Base-by-base conservation (phyloP, 1,284 basidiomycete species). In the Pseudozyma tsukubaensis region DNA sequence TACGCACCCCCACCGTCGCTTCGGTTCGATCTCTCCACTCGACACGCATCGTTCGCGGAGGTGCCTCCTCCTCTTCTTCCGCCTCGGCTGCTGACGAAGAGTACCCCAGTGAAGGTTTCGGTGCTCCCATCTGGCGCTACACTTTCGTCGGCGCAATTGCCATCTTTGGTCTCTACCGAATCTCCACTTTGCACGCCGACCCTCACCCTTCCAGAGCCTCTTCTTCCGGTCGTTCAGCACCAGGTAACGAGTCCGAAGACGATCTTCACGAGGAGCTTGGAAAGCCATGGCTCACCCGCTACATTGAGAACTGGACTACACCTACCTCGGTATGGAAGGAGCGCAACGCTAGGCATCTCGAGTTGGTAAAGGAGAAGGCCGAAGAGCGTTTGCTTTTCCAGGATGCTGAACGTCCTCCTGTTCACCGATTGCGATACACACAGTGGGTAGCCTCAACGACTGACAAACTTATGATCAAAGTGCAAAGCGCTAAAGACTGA, bases 201-300 rank as follows among this genome's bases (percentile, higher is more conserved):
- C 66, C 76, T 37, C 74, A 78, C 48, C 69, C 76, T 13, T 73
- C 75, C 36, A 56, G 60, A 52, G 70, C 74, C 16, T 78, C 76
- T 16, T 75, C 75, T 3, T 72, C 72, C 16, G 74, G 70, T 47
- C 62, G 54, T 43, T 66, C 72, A 14, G 70, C 73, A 58, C 78
- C 76, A 36, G 69, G 65, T 60, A 76, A 77, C 69, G 63, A 78
- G 55, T 65, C 65, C 18, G 76, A 73, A 56, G 70, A 80, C 61
- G 66, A 77, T 55, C 37, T 63, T 12, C 66, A 77, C 54, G 43
- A 43, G 34, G 68, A 75, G 14, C 71, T 45, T 39, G 59, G 77
- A n/a, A 59, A 62, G 57, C 79, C 79, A n/a, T 80, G 77, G 64
- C 64, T 81, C 24, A 81, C 79, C n/a, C 60, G 77, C 16, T 81